Conservation (phyloP, 495 filamentous ascomycete species). For the Penicillium turbatum region DNA sequence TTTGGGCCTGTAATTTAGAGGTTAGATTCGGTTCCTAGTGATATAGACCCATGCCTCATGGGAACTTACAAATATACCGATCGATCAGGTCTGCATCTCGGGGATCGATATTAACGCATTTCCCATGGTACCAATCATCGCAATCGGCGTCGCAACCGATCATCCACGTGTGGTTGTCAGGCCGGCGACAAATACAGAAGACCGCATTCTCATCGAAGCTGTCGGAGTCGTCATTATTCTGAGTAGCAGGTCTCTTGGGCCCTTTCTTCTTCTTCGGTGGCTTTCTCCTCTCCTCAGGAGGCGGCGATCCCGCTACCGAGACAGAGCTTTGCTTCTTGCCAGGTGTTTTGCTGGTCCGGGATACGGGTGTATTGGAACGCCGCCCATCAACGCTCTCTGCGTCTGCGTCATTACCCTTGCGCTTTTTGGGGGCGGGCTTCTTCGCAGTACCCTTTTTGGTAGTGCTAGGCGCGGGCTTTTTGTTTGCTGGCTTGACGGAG, state of each 20-base stretch:
- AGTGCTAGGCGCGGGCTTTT: slow-evolving; percentile 33
- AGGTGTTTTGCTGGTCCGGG: slow-evolving; percentile 48
- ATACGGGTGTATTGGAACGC: slow-evolving; percentile 44
- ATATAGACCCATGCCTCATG: not conserved
- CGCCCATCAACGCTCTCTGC: slow-evolving; percentile 41
- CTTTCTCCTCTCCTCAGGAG: slow-evolving; percentile 37
- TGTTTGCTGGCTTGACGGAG: slow-evolving; percentile 32
- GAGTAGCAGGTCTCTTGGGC: slow-evolving; percentile 3
- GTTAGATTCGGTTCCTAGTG: slow-evolving; percentile 4
- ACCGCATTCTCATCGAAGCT: slow-evolving; percentile 48
- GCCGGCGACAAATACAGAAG: slow-evolving; percentile 67
- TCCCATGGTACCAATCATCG: slow-evolving; percentile 72
- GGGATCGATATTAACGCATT: slow-evolving; percentile 60
- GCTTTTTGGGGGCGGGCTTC: slow-evolving; percentile 55
- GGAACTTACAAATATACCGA: slow-evolving; percentile 59
- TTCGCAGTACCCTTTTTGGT: slow-evolving; percentile 56
- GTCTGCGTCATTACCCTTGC: slow-evolving; percentile 48
- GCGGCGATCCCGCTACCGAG: slow-evolving; percentile 39
- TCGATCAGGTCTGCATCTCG: slow-evolving; percentile 62
- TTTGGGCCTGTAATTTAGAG: slow-evolving; percentile 45
- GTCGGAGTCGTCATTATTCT: slow-evolving; percentile 40
- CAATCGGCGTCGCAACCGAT: slow-evolving; percentile 69
- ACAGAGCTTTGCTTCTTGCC: slow-evolving; percentile 41
- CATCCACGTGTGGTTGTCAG: slow-evolving; percentile 74
- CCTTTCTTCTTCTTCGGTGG: slow-evolving; percentile 21